Conservation (phyloP, 176 grass and related monocot genomes). For the Musa itinerans region DNA sequence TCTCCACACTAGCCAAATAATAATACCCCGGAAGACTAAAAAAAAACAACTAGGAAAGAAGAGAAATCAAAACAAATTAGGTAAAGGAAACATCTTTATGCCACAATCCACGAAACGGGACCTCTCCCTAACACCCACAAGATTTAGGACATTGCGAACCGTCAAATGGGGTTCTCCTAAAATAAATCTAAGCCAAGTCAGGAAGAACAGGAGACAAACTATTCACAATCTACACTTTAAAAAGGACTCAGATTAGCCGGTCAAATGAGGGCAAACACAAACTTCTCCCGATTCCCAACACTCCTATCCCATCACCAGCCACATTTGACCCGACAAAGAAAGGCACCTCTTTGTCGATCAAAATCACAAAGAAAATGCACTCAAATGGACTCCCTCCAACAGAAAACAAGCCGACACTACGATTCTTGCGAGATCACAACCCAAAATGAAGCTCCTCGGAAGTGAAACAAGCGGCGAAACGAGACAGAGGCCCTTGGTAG, state of each 20-base stretch:
- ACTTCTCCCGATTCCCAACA: not conserved
- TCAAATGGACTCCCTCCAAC: not conserved
- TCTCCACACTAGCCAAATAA: conserved; percentile 56
- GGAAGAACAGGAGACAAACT: not conserved
- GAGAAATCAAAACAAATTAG: not conserved
- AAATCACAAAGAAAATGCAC: conserved; percentile 1
- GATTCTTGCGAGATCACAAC: conserved; percentile 1
- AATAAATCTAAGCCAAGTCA: too few species aligned
- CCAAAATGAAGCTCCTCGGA: not conserved
- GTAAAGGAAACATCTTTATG: not conserved
- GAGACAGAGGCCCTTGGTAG: not conserved
- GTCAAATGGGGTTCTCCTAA: not conserved
- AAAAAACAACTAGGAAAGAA: not conserved
- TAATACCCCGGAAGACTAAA: not conserved
- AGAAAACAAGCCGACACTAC: not conserved
- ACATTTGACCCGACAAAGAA: not conserved
- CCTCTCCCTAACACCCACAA: not conserved
- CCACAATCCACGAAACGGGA: not conserved
- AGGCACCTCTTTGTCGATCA: conserved; percentile 6
- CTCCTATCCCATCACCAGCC: not conserved
- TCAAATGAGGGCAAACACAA: not conserved
- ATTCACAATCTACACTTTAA: not conserved
- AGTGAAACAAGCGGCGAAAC: not conserved
- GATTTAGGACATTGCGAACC: not conserved
- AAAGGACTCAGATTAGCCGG: not conserved